A percentile compares a stretch with the other conserved stretches of the same genome.
phyloP scores from a whole-genome alignment of 2,329 filamentous ascomycete species.

The Geosmithia flava region DNA sequence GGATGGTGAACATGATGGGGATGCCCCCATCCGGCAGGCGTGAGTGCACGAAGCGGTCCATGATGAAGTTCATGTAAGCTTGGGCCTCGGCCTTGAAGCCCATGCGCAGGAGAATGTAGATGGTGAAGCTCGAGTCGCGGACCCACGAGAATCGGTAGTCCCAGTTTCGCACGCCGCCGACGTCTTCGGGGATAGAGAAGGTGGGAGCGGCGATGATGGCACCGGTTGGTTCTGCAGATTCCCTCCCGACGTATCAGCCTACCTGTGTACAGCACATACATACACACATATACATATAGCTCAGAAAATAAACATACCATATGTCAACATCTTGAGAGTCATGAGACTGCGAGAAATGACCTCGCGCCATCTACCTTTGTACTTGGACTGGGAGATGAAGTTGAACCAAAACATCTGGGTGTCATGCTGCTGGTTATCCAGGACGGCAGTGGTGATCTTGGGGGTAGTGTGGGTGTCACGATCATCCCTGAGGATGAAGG shows the following conservation, averaged over 20 bases:
- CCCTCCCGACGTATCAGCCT: too few species aligned
- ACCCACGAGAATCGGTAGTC: conserved; percentile 73
- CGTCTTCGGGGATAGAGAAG: conserved; percentile 64
- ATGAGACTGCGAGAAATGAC: conserved; percentile 59
- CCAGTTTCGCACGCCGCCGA: conserved; percentile 56
- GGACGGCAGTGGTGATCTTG: conserved; percentile 41
- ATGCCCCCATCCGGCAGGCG: conserved; percentile 47
- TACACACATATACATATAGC: not conserved
- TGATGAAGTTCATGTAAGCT: conserved; percentile 69
- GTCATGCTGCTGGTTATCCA: conserved; percentile 53
- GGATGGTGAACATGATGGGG: conserved; percentile 74
- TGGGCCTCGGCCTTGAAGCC: conserved; percentile 67
- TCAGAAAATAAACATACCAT: conserved; percentile 19
- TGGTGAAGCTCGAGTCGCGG: conserved; percentile 64
- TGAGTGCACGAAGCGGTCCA: conserved; percentile 52
- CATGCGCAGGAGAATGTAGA: conserved; percentile 65
- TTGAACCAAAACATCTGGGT: conserved; percentile 63
- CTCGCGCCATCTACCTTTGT: conserved; percentile 61
- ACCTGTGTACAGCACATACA: too few species aligned
- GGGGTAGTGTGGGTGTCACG: conserved; percentile 42
- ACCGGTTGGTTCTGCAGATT: conserved; percentile 51
- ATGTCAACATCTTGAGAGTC: conserved; percentile 65
- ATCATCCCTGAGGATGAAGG: conserved; percentile 56
- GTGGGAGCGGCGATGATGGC: conserved; percentile 68
- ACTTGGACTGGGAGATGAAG: conserved; percentile 60